phyloP scores from a whole-genome alignment of 2,329 filamentous ascomycete species.

The Plenodomus biglobosus region DNA sequence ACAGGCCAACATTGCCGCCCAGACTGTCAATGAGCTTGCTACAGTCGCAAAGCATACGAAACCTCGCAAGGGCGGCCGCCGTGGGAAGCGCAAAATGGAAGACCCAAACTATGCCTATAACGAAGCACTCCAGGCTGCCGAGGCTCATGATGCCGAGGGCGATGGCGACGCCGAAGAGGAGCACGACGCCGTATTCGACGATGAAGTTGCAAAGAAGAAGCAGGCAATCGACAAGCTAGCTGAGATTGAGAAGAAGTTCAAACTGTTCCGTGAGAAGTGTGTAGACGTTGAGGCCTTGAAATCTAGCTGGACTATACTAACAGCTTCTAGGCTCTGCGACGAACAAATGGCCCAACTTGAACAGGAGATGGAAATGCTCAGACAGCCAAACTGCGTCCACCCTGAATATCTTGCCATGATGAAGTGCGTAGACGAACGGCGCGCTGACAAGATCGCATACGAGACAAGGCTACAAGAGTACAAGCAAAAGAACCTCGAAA shows the following conservation, averaged over 20 bases:
- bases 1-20: slow-evolving; percentile 37
- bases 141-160: slow-evolving; percentile 61
- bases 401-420: slow-evolving; percentile 90
- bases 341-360: slow-evolving; percentile 84
- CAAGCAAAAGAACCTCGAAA: slow-evolving; percentile 68
- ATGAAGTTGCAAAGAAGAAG: slow-evolving; percentile 71
- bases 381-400: slow-evolving; percentile 67
- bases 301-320: slow-evolving; percentile 16
- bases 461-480: slow-evolving; percentile 74
- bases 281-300: slow-evolving; percentile 23
- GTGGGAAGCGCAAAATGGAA: slow-evolving; percentile 58
- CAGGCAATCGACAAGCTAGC: slow-evolving; percentile 77
- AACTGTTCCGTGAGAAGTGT: slow-evolving; percentile 77
- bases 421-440: slow-evolving; percentile 78
- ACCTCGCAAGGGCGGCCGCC: slow-evolving; percentile 42
- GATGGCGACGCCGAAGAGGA: slow-evolving; percentile 53
- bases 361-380: slow-evolving; percentile 62
- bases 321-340: slow-evolving; percentile 71
- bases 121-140: slow-evolving; percentile 59
- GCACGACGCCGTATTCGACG: slow-evolving; percentile 39
- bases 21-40: slow-evolving; percentile 37
- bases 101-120: slow-evolving; percentile 26
- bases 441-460: slow-evolving; percentile 75
- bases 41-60: slow-evolving; percentile 42
- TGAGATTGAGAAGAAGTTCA: slow-evolving; percentile 85